phyloP scores from a whole-genome alignment of 805 yeast species.

The Millerozyma acaciae region DNA sequence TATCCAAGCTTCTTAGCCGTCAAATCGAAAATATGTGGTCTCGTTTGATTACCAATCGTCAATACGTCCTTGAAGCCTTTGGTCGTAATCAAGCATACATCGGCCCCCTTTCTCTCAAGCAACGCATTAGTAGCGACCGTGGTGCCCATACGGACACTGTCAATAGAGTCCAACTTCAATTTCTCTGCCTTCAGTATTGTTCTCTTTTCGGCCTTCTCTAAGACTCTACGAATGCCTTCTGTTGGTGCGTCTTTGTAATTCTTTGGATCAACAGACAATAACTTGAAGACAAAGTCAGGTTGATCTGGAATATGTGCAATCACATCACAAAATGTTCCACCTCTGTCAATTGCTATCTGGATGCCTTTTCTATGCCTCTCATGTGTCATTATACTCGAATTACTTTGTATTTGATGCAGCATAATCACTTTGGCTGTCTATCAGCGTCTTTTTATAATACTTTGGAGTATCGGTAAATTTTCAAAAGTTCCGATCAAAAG shows the following conservation, averaged over 20 bases:
- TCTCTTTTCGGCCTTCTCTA: conserved; percentile 55
- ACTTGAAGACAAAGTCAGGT: conserved; percentile 57
- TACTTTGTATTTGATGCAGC: background rate
- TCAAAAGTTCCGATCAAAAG: conserved; percentile 1
- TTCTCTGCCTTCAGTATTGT: conserved; percentile 29
- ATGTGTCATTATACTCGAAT: conserved; percentile 1
- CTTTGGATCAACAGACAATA: conserved; percentile 82
- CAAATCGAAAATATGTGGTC: conserved; percentile 84
- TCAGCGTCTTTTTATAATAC: background rate
- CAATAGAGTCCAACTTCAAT: conserved; percentile 54
- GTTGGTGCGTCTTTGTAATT: conserved; percentile 89
- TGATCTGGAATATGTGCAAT: conserved; percentile 44
- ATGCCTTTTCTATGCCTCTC: conserved; percentile 4
- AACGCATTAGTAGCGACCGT: conserved; percentile 93
- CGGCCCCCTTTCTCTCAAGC: conserved; percentile 83
- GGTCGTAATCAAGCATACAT: conserved; percentile 78
- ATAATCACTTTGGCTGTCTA: background rate
- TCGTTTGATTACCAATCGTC: conserved; percentile 79
- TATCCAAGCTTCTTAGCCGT: conserved; percentile 64
- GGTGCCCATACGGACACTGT: conserved; percentile 79
- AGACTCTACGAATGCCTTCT: conserved; percentile 80
- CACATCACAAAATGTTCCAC: conserved; percentile 25
- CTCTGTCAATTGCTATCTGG: conserved; percentile 22
- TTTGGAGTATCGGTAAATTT: conserved; percentile 1
- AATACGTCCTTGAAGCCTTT: conserved; percentile 81